Evolutionary conservation across 306 rosid species (phyloP), one percentile per base, ranked within the genome.

Genomic region (Cucurbita maxima): DNA sequence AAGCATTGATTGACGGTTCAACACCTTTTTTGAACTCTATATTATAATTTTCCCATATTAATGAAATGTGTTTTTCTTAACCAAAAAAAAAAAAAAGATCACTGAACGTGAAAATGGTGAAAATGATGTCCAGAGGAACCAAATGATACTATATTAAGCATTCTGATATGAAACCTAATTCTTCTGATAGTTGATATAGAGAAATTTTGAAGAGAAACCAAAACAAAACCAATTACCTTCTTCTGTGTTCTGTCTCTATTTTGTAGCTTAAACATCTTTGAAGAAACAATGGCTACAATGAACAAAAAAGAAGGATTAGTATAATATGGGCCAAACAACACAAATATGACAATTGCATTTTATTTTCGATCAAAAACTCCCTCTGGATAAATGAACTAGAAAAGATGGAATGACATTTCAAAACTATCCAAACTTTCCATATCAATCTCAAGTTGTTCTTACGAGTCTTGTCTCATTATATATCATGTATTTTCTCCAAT

Each of bases 181-280:
- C 63, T 52, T 38, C 15, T 9, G 5, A 40, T 54, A 60, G 38
- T 54, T 51, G 61, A 36, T 53, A 18, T 37, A 53, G 34, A n/a
- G 13, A 54, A 37, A 3, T 54, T 72, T 50, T 45, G 37, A 69
- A 57, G 8, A 45, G 11, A 70, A 59, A 19, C 48, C 4, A 52
- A 67, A 51, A n/a, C 7, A 3, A 48, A 34, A 3, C 2, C 52
- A 3, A 55, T 16, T 83, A 88, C 99, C 99, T 91, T 84, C 79
- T 88, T 40, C 85, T 83, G 71, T 84, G 81, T 82, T 86, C 89
- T 13, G 86, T 86, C 82, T 86, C 77, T 77, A 81, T 85, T 78
- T 71, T 86, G 90, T 89, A 88, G 81, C 80, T 77, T 81, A 95
- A 83, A 82, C 97, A 85, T 78, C 92, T 95, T 62, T 81, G 89